phyloP scores from a whole-genome alignment of 768 basidiomycete genomes.

The Heimioporus sp. region DNA sequence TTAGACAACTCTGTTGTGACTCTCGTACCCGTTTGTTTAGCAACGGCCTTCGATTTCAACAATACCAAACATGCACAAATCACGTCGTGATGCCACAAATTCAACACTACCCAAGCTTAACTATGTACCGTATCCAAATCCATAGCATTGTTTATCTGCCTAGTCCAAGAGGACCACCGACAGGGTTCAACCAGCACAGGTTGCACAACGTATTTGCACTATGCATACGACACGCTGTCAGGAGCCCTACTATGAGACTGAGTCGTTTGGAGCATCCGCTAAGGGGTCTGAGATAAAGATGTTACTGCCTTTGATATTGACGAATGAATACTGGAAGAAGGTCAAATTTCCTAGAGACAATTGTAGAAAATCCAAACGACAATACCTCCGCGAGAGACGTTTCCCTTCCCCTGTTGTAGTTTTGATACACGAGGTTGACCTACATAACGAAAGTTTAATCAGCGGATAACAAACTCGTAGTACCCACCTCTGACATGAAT shows the following conservation, averaged over 20 bases:
- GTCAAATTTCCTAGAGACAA: slow-evolving; percentile 1
- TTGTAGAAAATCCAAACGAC: not conserved
- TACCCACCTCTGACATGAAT: slow-evolving; percentile 42
- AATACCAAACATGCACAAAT: slow-evolving; percentile 10
- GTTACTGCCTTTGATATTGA: slow-evolving; percentile 51
- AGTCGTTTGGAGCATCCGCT: not conserved
- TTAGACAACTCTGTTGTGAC: too few species aligned
- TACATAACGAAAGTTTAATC: slow-evolving; percentile 18
- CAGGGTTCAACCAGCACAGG: not conserved
- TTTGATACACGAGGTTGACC: slow-evolving; percentile 59
- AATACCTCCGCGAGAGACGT: slow-evolving; percentile 50
- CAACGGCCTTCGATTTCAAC: slow-evolving; percentile 11
- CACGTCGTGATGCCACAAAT: not conserved
- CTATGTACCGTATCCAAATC: slow-evolving; percentile 16
- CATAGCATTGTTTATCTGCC: slow-evolving; percentile 14
- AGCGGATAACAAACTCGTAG: not conserved
- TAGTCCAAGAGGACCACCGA: not conserved
- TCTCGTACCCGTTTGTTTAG: slow-evolving; percentile 5
- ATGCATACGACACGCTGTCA: slow-evolving; percentile 1
- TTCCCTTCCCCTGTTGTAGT: slow-evolving; percentile 47
- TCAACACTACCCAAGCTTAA: not conserved
- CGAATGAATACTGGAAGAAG: slow-evolving; percentile 46
- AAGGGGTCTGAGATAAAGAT: slow-evolving; percentile 38
- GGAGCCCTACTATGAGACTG: slow-evolving; percentile 11
- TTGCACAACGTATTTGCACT: not conserved